These are phyloP conservation scores for Podospora australis DNA, from an alignment of 495 filamentous ascomycete species.

Conservation along the genomic window DNA sequence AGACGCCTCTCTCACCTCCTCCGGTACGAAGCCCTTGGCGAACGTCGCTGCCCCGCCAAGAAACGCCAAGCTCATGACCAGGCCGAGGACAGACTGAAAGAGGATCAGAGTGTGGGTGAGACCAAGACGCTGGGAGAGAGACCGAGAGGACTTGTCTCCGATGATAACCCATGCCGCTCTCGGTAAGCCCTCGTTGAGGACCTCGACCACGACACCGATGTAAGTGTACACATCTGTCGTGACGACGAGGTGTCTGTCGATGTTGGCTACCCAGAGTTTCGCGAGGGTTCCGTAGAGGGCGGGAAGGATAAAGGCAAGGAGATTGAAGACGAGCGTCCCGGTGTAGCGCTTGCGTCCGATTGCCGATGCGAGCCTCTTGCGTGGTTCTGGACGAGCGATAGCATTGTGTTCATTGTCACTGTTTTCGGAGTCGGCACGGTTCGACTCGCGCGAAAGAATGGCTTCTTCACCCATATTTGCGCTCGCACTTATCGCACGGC, in stretches of 20 bases:
- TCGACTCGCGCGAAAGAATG: too few relatives aligned
- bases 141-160: conserved; percentile 55
- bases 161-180: conserved; percentile 64
- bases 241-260: conserved; percentile 58
- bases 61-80: conserved; percentile 59
- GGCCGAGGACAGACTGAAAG: conserved; percentile 50
- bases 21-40: conserved; percentile 58
- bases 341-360: conserved; percentile 36
- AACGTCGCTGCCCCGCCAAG: conserved; percentile 47
- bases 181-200: conserved; percentile 69
- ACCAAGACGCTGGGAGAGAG: conserved; percentile 43
- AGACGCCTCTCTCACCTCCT: conserved; percentile 46
- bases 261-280: conserved; percentile 70
- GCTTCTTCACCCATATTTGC: too few relatives aligned
- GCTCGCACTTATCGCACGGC: too few relatives aligned
- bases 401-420: too few relatives aligned
- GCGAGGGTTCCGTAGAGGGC: conserved; percentile 63
- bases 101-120: conserved; percentile 61
- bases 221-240: conserved; percentile 57
- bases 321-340: conserved; percentile 58
- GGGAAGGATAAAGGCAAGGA: conserved; percentile 57
- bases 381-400: too few relatives aligned
- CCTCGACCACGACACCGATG: conserved; percentile 58
- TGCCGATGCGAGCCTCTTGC: too few relatives aligned
- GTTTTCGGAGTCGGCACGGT: too few relatives aligned